Percentiles rank a stretch among this genome's conserved stretches.
Evolutionary conservation across 805 yeast genomes (phyloP).

Genomic region (Yamadazyma olivae): DNA sequence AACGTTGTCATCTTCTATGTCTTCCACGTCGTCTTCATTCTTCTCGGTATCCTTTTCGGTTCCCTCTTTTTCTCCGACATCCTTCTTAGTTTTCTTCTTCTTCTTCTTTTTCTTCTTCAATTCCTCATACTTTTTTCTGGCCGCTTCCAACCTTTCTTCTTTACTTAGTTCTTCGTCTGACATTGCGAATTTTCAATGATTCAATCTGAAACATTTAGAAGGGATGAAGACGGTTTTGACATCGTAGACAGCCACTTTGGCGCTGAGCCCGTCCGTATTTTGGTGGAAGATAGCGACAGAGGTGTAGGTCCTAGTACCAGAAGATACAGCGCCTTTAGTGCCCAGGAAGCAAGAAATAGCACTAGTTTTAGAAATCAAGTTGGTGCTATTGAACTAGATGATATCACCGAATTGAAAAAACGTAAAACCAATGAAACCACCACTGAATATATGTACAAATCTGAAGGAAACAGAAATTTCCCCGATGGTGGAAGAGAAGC

Average conservation of each 20-base stretch:
- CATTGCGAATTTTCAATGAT: neutral
- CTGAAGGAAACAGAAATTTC: constrained; percentile 20
- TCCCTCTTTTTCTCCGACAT: constrained; percentile 2
- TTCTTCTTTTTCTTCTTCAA: constrained; percentile 57
- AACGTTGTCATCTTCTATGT: constrained; percentile 5
- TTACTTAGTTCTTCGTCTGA: constrained; percentile 30
- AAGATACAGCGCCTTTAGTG: too few relatives aligned
- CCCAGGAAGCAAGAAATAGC: too few relatives aligned
- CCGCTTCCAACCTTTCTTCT: constrained; percentile 68
- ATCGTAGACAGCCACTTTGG: too few relatives aligned
- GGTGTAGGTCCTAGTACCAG: too few relatives aligned
- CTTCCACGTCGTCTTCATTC: constrained; percentile 13
- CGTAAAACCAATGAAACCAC: neutral
- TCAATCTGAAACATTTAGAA: neutral
- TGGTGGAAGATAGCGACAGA: too few relatives aligned
- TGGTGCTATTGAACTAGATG: too few relatives aligned
- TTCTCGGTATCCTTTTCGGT: constrained; percentile 10
- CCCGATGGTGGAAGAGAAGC: constrained; percentile 31
- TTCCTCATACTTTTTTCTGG: constrained; percentile 70
- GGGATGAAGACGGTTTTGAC: neutral
- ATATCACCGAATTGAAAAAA: too few relatives aligned
- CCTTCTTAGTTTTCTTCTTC: constrained; percentile 15
- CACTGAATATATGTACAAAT: constrained; percentile 14
- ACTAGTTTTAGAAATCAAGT: too few relatives aligned
- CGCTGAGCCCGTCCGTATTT: too few relatives aligned